Percentiles rank a stretch among this genome's conserved stretches.
These are phyloP conservation scores for Ceratobasidium sp. DNA, from an alignment of 1,284 basidiomycete genomes.

Conservation along the genomic window DNA sequence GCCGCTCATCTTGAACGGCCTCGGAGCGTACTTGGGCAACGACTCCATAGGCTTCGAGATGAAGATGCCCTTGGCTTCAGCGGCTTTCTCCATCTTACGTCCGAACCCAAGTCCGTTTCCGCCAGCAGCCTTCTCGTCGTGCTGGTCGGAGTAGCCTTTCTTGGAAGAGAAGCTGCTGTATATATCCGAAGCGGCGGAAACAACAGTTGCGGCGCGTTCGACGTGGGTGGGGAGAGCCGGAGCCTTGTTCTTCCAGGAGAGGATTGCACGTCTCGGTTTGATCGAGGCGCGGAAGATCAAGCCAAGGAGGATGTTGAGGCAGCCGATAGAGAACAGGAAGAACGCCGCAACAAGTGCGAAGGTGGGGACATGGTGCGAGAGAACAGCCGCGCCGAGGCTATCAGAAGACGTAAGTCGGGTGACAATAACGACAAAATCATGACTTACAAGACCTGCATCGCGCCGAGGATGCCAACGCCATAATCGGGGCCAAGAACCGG, in stretches of 20 bases:
- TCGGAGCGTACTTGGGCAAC: slow-evolving; percentile 67
- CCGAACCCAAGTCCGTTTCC: slow-evolving; percentile 79
- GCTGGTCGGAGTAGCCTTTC: slow-evolving; percentile 54
- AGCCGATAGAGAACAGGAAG: slow-evolving; percentile 87
- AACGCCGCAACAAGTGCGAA: slow-evolving; percentile 88
- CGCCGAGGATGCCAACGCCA: slow-evolving; percentile 84
- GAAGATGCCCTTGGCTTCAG: slow-evolving; percentile 71
- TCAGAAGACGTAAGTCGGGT: slow-evolving; percentile 50
- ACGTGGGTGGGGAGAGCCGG: slow-evolving; percentile 71
- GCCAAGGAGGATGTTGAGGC: slow-evolving; percentile 84
- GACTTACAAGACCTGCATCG: slow-evolving; percentile 82
- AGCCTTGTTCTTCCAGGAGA: slow-evolving; percentile 73
- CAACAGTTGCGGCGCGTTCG: slow-evolving; percentile 62
- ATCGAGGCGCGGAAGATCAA: slow-evolving; percentile 77
- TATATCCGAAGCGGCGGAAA: slow-evolving; percentile 61
- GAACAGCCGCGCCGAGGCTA: slow-evolving; percentile 79
- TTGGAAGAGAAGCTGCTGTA: slow-evolving; percentile 61
- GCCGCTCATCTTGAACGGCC: slow-evolving; percentile 9
- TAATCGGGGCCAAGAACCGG: slow-evolving; percentile 88
- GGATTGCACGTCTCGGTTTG: slow-evolving; percentile 75
- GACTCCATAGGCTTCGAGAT: slow-evolving; percentile 71
- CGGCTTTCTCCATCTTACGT: slow-evolving; percentile 80
- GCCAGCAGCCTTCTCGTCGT: slow-evolving; percentile 66
- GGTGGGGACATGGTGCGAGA: slow-evolving; percentile 82
- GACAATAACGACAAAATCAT: background rate